Percentiles rank a stretch among this genome's conserved stretches.
phyloP scores from a whole-genome alignment of 495 filamentous ascomycete genomes.

The Hypomontagnella submonticulosa region DNA sequence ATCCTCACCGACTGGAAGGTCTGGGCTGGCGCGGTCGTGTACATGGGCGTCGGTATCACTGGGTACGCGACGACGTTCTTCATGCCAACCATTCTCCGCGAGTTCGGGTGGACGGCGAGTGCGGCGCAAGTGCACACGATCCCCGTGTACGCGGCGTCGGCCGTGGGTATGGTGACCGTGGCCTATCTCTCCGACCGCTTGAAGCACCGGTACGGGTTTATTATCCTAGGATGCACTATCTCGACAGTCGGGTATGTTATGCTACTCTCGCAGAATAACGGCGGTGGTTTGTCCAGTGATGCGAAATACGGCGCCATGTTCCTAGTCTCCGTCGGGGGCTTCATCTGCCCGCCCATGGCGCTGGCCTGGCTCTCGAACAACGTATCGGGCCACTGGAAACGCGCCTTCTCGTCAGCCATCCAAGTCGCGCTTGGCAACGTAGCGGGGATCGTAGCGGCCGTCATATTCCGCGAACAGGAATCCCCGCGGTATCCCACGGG shows the following conservation, averaged over 20 bases:
- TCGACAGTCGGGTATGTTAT: conserved; percentile 63
- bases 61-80: conserved; percentile 65
- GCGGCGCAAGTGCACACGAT: conserved; percentile 66
- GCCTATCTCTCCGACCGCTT: conserved; percentile 57
- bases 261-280: conserved; percentile 61
- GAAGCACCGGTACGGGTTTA: conserved; percentile 55
- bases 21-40: conserved; percentile 61
- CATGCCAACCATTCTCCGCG: conserved; percentile 66
- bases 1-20: conserved; percentile 67
- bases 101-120: conserved; percentile 64
- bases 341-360: conserved; percentile 60
- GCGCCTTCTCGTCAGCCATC: conserved; percentile 65
- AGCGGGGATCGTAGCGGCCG: conserved; percentile 67
- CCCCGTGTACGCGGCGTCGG: conserved; percentile 66
- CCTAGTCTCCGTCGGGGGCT: conserved; percentile 63
- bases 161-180: conserved; percentile 56
- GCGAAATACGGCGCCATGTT: conserved; percentile 67
- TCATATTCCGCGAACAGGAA: conserved; percentile 57
- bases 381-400: conserved; percentile 71
- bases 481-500: conserved; percentile 62
- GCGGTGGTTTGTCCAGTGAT: conserved; percentile 38
- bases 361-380: conserved; percentile 65
- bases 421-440: conserved; percentile 67
- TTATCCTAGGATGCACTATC: conserved; percentile 61
- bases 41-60: conserved; percentile 63